Evolutionary conservation across 2,329 filamentous ascomycete species (phyloP).

Genomic region (Eutypella sp.): DNA sequence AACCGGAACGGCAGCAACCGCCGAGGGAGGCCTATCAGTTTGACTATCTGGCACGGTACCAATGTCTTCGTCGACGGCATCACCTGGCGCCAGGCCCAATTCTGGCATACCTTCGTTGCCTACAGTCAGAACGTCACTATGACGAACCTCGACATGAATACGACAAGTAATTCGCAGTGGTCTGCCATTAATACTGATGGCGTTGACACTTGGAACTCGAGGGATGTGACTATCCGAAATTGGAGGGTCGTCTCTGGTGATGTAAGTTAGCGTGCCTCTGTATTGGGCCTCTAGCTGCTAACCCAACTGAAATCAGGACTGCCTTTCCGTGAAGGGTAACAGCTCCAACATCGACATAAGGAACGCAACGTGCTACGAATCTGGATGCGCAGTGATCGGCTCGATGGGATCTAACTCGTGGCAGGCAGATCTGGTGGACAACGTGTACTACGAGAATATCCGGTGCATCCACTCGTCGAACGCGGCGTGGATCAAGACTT

Average conservation of each 20-base stretch:
- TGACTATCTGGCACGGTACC: slow-evolving; percentile 41
- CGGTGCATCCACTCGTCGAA: slow-evolving; percentile 33
- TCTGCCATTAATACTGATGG: slow-evolving; percentile 46
- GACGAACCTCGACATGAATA: slow-evolving; percentile 48
- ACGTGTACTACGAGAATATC: slow-evolving; percentile 33
- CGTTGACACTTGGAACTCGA: slow-evolving; percentile 46
- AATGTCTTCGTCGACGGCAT: slow-evolving; percentile 41
- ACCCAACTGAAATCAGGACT: slow-evolving; percentile 26
- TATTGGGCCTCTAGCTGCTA: too few species aligned
- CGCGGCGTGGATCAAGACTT: slow-evolving; percentile 39
- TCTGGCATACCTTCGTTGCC: slow-evolving; percentile 40
- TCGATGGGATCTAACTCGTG: slow-evolving; percentile 31
- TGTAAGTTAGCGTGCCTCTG: slow-evolving; percentile 19
- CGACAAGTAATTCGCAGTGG: slow-evolving; percentile 39
- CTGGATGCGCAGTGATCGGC: slow-evolving; percentile 32
- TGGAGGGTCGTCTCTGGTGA: slow-evolving; percentile 39
- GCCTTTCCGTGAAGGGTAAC: slow-evolving; percentile 36
- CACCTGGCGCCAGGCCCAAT: slow-evolving; percentile 41
- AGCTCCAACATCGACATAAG: slow-evolving; percentile 32
- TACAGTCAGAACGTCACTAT: slow-evolving; percentile 45
- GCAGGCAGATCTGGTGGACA: slow-evolving; percentile 31
- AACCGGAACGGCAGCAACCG: slow-evolving; percentile 36
- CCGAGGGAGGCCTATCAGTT: slow-evolving; percentile 38
- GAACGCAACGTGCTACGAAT: slow-evolving; percentile 35
- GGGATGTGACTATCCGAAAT: slow-evolving; percentile 39